A percentile compares a stretch with the other conserved stretches of the same genome.
These are phyloP conservation scores for Mycena galopus DNA, from an alignment of 768 basidiomycete genomes.

Conservation along the genomic window DNA sequence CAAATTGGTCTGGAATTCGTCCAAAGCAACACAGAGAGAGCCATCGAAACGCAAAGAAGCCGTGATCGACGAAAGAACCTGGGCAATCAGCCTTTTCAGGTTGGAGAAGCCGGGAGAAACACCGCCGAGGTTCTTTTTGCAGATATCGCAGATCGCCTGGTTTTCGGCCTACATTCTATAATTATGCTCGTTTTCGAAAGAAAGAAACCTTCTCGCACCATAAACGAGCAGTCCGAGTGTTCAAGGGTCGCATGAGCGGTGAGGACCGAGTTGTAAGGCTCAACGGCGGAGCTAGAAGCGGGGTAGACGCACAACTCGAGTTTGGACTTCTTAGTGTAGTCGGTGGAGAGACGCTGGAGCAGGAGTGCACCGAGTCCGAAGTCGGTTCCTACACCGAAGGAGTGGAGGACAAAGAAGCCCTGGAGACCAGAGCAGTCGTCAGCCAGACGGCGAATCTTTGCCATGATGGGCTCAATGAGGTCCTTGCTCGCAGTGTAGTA, in stretches of 20 bases:
- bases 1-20: conserved; percentile 99
- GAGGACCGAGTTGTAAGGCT: conserved; percentile 97
- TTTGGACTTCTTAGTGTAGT: conserved; percentile 99
- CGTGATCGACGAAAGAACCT: conserved; percentile 98
- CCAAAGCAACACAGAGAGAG: conserved; percentile 95
- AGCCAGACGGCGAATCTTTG: conserved; percentile 92
- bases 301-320: conserved; percentile 98
- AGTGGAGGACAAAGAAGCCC: conserved; percentile 99
- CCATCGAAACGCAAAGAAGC: conserved; percentile 98
- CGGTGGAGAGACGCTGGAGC: conserved; percentile 95
- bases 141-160: conserved; percentile 98
- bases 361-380: conserved; percentile 98
- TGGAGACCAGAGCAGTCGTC: conserved; percentile 98
- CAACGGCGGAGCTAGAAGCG: conserved; percentile 94
- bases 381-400: conserved; percentile 98
- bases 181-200: conserved; percentile 12
- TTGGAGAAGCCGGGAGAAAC: conserved; percentile 90
- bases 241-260: conserved; percentile 99
- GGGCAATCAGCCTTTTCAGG: conserved; percentile 96
- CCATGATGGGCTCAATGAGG: conserved; percentile 95
- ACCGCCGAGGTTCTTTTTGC: conserved; percentile 94
- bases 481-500: conserved; percentile 99
- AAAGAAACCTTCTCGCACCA: conserved; percentile 61
- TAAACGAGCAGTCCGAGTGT: conserved; percentile 99
- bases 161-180: conserved; percentile 72